Evolutionary conservation across 495 filamentous ascomycete species (phyloP).

Genomic region (Neurospora sp.): DNA sequence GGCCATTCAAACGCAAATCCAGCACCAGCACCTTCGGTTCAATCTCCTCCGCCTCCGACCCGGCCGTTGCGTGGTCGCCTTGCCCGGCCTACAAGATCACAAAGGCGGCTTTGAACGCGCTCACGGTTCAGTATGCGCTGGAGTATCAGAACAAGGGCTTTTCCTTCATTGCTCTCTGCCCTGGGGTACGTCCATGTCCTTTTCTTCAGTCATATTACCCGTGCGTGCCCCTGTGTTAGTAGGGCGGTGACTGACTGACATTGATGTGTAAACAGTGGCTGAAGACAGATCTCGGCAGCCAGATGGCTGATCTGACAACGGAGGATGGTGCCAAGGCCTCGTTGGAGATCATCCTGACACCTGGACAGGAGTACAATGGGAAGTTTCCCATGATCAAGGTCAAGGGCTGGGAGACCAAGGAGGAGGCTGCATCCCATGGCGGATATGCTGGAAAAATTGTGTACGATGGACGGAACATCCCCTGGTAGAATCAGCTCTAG

Average conservation of each 20-base stretch:
- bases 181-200: conserved; percentile 28
- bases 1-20: not conserved
- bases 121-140: conserved; percentile 39
- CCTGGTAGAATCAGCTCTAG: not conserved
- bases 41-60: conserved; percentile 21
- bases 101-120: conserved; percentile 42
- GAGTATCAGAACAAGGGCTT: conserved; percentile 33
- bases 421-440: not conserved
- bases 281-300: conserved; percentile 7
- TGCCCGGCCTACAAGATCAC: conserved; percentile 41
- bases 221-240: too few relatives aligned
- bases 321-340: conserved; percentile 35
- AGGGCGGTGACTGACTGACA: not conserved
- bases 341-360: conserved; percentile 34
- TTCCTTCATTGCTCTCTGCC: conserved; percentile 33
- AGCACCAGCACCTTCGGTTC: conserved; percentile 36
- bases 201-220: not conserved
- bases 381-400: conserved; percentile 37
- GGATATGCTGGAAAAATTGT: not conserved
- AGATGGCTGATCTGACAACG: conserved; percentile 33
- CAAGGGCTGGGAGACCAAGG: conserved; percentile 29
- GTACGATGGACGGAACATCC: conserved; percentile 2
- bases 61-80: conserved; percentile 8
- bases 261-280: not conserved
- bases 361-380: conserved; percentile 30